A percentile compares a stretch with the other conserved stretches of the same genome.
Conservation (phyloP, 2,329 filamentous ascomycete species). For the Fusarium brevicatenulatum region DNA sequence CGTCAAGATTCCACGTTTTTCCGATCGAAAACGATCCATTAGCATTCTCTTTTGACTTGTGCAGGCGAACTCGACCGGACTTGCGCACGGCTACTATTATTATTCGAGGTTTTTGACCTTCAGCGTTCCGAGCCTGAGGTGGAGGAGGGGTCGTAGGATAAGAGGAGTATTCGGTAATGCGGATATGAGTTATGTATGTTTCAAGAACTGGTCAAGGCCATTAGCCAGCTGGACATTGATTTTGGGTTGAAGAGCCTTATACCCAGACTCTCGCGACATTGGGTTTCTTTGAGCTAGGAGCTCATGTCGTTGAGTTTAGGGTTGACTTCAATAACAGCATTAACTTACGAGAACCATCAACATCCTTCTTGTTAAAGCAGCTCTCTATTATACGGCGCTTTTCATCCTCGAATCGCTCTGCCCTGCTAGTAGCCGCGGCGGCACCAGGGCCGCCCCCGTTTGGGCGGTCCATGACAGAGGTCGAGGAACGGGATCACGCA, state of each 20-base stretch:
- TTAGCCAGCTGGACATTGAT: constrained; percentile 5
- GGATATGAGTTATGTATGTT: constrained; percentile 97
- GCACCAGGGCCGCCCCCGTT: constrained; percentile 51
- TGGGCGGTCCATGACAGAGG: constrained; percentile 52
- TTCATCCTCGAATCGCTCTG: constrained; percentile 95
- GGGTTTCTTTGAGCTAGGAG: background rate
- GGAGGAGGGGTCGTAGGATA: constrained; percentile 88
- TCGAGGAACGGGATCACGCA: constrained; percentile 37
- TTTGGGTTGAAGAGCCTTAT: background rate
- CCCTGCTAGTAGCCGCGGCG: constrained; percentile 56
- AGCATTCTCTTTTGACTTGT: constrained; percentile 95
- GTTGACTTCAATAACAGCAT: constrained; percentile 22
- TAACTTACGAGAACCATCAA: constrained; percentile 82
- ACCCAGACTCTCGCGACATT: background rate
- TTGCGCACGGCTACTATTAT: constrained; percentile 95
- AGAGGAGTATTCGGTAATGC: constrained; percentile 85
- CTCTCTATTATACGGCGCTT: constrained; percentile 93
- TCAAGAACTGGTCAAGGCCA: constrained; percentile 61
- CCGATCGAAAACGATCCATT: constrained; percentile 97
- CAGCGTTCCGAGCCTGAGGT: constrained; percentile 73
- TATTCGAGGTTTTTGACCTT: constrained; percentile 86
- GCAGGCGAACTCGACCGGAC: constrained; percentile 91
- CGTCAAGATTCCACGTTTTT: constrained; percentile 97
- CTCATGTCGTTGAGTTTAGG: background rate
- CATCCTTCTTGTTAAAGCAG: constrained; percentile 91